Percentiles rank a stretch among this genome's conserved stretches.
These are phyloP conservation scores for Penicillium sp. DNA, from an alignment of 2,329 filamentous ascomycete genomes.

Conservation along the genomic window DNA sequence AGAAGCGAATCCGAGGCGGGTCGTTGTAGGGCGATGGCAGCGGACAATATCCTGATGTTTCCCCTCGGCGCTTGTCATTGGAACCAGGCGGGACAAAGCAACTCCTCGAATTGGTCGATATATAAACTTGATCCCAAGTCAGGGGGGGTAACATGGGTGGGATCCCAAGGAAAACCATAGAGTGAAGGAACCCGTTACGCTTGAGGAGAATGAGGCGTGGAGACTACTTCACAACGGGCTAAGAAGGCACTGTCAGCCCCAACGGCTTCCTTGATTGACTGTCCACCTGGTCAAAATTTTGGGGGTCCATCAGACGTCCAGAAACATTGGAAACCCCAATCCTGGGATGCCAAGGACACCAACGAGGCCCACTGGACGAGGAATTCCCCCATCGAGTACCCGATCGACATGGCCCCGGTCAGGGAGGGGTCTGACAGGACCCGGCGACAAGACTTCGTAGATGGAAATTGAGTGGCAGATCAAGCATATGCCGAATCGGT, in stretches of 20 bases:
- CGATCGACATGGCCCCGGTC: slow-evolving; percentile 2
- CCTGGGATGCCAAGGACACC: neutral
- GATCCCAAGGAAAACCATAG: neutral
- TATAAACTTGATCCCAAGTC: slow-evolving; percentile 12
- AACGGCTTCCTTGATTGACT: neutral
- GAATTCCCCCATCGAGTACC: neutral
- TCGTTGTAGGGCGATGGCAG: neutral
- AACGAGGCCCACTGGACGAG: slow-evolving; percentile 1
- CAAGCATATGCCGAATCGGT: slow-evolving; percentile 3
- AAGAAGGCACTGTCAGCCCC: neutral
- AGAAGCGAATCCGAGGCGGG: neutral
- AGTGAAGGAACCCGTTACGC: neutral
- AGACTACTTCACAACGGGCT: neutral
- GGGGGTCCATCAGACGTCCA: neutral
- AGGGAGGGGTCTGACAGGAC: neutral
- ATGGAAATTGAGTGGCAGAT: neutral
- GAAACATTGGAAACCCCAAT: neutral
- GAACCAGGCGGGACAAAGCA: slow-evolving; percentile 24
- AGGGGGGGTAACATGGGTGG: neutral
- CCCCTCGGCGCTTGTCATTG: slow-evolving; percentile 17
- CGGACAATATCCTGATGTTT: slow-evolving; percentile 3
- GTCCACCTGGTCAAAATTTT: neutral
- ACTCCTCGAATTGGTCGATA: slow-evolving; percentile 12
- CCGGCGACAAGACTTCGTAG: neutral
- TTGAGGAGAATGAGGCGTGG: neutral